Conservation (phyloP, 805 yeast genomes). For the Tetrapisispora namnaoensis region DNA sequence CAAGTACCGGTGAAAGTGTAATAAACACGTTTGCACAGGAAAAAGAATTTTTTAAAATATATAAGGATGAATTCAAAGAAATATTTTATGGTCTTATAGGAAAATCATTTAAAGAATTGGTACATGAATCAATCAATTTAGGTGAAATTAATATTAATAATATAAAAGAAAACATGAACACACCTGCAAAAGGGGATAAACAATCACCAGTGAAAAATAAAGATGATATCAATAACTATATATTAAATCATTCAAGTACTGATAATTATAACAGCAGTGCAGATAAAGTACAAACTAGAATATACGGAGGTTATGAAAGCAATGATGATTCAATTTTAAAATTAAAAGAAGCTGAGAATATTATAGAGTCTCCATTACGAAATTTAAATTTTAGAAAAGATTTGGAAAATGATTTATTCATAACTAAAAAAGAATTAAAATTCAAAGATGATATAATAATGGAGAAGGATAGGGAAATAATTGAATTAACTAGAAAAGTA, state of each 20-base stretch:
- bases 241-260: background rate
- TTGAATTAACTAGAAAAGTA: conserved; percentile 11
- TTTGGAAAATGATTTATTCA: conserved; percentile 9
- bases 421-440: conserved; percentile 11
- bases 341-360: background rate
- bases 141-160: background rate
- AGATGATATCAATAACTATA: background rate
- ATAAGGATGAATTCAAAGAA: conserved; percentile 26
- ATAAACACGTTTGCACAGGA: conserved; percentile 24
- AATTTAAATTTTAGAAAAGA: background rate
- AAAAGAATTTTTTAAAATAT: conserved; percentile 24
- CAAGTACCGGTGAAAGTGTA: conserved; percentile 15
- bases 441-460: conserved; percentile 15
- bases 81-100: conserved; percentile 28
- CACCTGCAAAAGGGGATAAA: background rate
- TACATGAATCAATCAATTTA: background rate
- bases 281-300: background rate
- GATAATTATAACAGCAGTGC: background rate
- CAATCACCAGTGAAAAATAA: background rate
- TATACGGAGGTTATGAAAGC: background rate
- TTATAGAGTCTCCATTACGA: background rate
- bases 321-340: background rate
- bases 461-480: conserved; percentile 19
- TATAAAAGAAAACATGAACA: background rate
- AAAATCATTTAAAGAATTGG: conserved; percentile 17